Base-by-base conservation (phyloP, 179 eudicot genomes). In the Beta corolliflora region DNA sequence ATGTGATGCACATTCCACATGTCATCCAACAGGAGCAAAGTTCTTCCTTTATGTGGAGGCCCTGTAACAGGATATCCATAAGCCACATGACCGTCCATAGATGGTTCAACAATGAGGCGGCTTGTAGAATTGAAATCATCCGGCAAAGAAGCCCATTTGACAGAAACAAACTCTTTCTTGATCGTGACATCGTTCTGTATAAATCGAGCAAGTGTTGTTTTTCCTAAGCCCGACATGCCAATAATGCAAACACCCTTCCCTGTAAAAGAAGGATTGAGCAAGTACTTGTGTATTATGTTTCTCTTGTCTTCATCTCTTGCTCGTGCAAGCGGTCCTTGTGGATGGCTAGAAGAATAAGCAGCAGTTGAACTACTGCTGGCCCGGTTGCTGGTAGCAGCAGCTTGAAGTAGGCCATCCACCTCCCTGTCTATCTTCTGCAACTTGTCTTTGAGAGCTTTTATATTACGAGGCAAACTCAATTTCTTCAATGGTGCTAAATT, bases 221-320 rank as follows among this genome's bases (percentile, higher is more conserved):
- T 77, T 15, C 80, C 80, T 46, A 77, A 72, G 9, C 80, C 80
- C 9, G 80, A 67, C 80, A 65, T 77, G 0, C 80, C 80, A 0
- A 77, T 25, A 44, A 77, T 77, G 29, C 72, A 64, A n/a, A 77
- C 48, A 10, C 80, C 80, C 54, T 11, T 68, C 3, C 50, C 72
- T 16, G 5, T 7, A 15, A 68, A 44, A 15, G 50, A 14, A 68
- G 72, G n/a, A 16, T 16, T 41, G 23, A 68, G 50, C 72, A 77
- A 54, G 46, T 15, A 25, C 60, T 29, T 13, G 1, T 31, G 36
- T 50, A 77, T 66, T 18, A 77, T 66, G 21, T 14, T 50, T 3
- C 45, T 36, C 63, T 48, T 77, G 72, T 77, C 80, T 13, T 53
- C 25, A 63, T 68, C 52, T 18, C 72, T 68, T 41, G 21, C 50